Evolutionary conservation across 75 land plant species (phyloP), one percentile per base, ranked within the genome.

Genomic region (Ceratopteris richardii): DNA sequence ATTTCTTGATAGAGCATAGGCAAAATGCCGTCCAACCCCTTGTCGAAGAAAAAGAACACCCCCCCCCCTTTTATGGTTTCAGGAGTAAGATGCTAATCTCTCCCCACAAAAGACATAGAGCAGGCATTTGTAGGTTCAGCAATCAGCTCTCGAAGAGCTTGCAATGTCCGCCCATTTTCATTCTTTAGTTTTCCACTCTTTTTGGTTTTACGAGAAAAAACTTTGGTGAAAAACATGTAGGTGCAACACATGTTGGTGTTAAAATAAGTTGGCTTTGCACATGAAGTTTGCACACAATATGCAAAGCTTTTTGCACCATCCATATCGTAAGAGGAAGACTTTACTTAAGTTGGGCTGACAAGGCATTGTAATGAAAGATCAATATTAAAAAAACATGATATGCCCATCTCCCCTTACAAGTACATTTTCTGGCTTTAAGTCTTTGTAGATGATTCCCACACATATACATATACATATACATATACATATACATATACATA

Each of bases 31-130:
- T n/a, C n/a, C n/a, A n/a, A n/a, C n/a, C n/a, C n/a, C n/a, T n/a
- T n/a, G n/a, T n/a, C n/a, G n/a, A n/a, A n/a, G n/a, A n/a, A n/a
- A n/a, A n/a, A n/a, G n/a, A n/a, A n/a, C n/a, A n/a, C n/a, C n/a
- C 95, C 90, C 31, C 85, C 92, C 9, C 87, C 93, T 63, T 77
- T 79, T 66, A 89, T 79, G 60, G 85, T 85, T 57, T 87, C 92
- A 0, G 92, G 92, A 0, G 92, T 82, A 21, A 87, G 58, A 66
- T 89, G 86, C 55, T 89, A 91, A 68, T 89, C 91, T 18, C 91
- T 89, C 14, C 95, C 95, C 27, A 89, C 95, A 66, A 89, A 89
- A 0, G 91, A 86, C 72, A 83, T 82, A 21, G 95, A 89, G 14
- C 95, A 66, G 11, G 91, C 95, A 50, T 55, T 70, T 17, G 86